A percentile compares a stretch with the other conserved stretches of the same genome.
phyloP scores from a whole-genome alignment of 2,329 filamentous ascomycete genomes.

The Chlorencoelia australis region DNA sequence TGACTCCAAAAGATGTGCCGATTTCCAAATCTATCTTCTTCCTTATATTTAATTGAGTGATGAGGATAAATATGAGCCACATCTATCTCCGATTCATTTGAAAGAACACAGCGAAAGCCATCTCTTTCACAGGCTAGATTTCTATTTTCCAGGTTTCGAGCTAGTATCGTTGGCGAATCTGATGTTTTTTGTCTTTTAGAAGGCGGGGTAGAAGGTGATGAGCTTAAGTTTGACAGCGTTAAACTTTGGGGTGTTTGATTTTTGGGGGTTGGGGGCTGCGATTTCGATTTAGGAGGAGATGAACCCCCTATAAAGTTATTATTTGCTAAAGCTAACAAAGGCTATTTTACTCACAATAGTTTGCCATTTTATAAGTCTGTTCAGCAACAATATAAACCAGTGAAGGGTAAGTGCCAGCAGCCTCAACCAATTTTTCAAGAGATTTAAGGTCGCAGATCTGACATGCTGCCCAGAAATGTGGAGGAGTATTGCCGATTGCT shows the following conservation, averaged over 20 bases:
- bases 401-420: background rate
- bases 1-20: slow-evolving; percentile 9
- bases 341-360: slow-evolving; percentile 10
- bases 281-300: too few relatives aligned
- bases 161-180: too few relatives aligned
- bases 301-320: too few relatives aligned
- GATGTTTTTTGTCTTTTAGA: slow-evolving; percentile 11
- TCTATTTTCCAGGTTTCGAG: too few relatives aligned
- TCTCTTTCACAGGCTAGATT: slow-evolving; percentile 10
- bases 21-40: slow-evolving; percentile 7
- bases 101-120: slow-evolving; percentile 10
- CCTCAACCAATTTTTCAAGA: slow-evolving; percentile 8
- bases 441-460: slow-evolving; percentile 11
- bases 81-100: slow-evolving; percentile 3
- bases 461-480: slow-evolving; percentile 13
- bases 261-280: too few relatives aligned
- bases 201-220: slow-evolving; percentile 5
- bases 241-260: background rate
- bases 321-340: slow-evolving; percentile 8
- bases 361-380: slow-evolving; percentile 7
- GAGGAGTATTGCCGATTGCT: slow-evolving; percentile 8
- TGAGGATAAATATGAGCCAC: slow-evolving; percentile 13
- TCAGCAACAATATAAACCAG: slow-evolving; percentile 4
- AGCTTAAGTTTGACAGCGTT: slow-evolving; percentile 1
- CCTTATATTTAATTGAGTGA: slow-evolving; percentile 1